Base-by-base conservation (phyloP, 2,329 filamentous ascomycete species). In the Colletotrichum viniferum region DNA sequence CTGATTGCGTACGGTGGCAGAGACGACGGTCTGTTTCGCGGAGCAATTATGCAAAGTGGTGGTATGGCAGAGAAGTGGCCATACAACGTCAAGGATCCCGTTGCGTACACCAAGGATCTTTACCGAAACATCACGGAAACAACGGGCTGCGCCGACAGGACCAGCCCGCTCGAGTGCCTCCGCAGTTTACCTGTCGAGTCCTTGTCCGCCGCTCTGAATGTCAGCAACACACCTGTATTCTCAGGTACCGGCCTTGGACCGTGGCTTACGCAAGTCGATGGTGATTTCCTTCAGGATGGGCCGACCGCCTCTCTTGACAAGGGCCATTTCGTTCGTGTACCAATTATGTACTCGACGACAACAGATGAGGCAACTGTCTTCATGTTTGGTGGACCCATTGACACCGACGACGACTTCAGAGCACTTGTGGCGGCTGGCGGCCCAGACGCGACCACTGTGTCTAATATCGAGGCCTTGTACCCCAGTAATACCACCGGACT, bases 291-390 rank as follows among this genome's bases (percentile, higher is more conserved):
- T 14, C 85, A 84, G n/a, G 78, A 76, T 16, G 79, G 85, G 62
- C 85, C 83, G 43, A 89, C 88, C 8, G 80, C 87, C 6, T 90
- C 92, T 77, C 84, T 94, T 4, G 82, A 84, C 2, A 81, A 87
- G 7, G 92, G 92, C 56, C 87, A 88, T 18, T 94, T 94, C 77
- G 89, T 93, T 73, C 87, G 90, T 63, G 90, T 94, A 0, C 91
- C 92, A 1, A 88, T 94, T 56, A 86, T 94, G 9, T 84, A 88
- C 38, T 92, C 93, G 5, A 88, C 88, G 36, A 94, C 93, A 80
- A 89, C 88, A 1, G 93, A 94, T 78, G 93, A 95, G 80, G 93
- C 84, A 28, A 88, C 88, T 1, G 84, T 85, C 1, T 93, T 93
- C 79, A 63, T 63, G 60, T 63, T 26, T 26, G 32, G 60, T 9